Conservation (phyloP, 2,329 filamentous ascomycete species). For the Phialophora macrospora region DNA sequence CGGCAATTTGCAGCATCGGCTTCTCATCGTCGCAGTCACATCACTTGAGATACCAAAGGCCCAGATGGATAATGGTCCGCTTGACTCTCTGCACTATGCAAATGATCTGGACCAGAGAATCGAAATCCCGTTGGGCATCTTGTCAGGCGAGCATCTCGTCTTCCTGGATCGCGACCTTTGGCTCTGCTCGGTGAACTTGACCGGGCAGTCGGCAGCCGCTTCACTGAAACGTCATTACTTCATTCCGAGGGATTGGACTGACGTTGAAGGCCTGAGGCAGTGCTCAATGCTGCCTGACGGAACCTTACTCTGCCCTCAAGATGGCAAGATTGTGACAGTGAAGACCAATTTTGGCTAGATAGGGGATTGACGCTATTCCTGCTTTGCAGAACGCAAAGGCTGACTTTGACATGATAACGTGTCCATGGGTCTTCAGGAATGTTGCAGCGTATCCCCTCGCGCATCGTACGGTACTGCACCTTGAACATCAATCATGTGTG, state of each 20-base stretch:
- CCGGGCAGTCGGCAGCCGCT: background rate
- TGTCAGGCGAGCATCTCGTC: slow-evolving; percentile 12
- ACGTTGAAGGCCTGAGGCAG: slow-evolving; percentile 5
- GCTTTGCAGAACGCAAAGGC: no score
- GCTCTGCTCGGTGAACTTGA: slow-evolving; percentile 16
- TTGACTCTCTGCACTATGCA: background rate
- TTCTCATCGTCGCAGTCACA: slow-evolving; percentile 6
- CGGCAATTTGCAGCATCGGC: slow-evolving; percentile 5
- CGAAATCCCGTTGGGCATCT: slow-evolving; percentile 17
- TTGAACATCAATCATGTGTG: no score
- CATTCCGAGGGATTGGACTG: slow-evolving; percentile 27
- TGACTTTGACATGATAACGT: background rate
- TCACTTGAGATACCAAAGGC: slow-evolving; percentile 9
- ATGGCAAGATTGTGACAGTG: slow-evolving; percentile 16
- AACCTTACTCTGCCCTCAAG: slow-evolving; percentile 19
- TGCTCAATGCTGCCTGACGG: slow-evolving; percentile 12
- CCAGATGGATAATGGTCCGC: background rate
- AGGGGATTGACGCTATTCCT: no score
- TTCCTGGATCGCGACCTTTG: slow-evolving; percentile 22
- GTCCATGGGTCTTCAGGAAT: no score
- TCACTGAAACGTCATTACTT: slow-evolving; percentile 23
- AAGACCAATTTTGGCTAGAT: slow-evolving; percentile 14
- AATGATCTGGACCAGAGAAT: slow-evolving; percentile 3
- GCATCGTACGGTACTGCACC: no score
- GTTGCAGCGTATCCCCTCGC: no score